Evolutionary conservation across 352 stramenopile species (phyloP).

Genomic region (Phytopythium kandeliae): DNA sequence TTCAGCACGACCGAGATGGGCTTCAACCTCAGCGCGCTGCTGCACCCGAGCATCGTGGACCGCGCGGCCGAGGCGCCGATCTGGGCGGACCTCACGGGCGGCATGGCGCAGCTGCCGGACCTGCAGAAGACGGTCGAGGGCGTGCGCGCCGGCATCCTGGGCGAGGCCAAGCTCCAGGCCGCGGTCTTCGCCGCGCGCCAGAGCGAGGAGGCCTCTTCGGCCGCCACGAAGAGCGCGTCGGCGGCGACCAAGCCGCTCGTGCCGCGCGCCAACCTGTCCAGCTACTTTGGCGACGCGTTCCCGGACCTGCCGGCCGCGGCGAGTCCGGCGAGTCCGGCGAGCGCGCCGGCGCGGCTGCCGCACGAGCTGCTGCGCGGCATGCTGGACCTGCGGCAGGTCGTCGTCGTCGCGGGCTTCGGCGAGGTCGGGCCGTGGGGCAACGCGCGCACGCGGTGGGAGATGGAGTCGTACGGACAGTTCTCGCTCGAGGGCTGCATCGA

Average conservation of each 20-base stretch:
- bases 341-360: conserved; percentile 14
- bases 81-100: conserved; percentile 76
- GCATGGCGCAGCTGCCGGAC: conserved; percentile 70
- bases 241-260: conserved; percentile 21
- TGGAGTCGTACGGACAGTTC: conserved; percentile 88
- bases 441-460: conserved; percentile 84
- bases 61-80: conserved; percentile 64
- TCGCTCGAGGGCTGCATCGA: conserved; percentile 88
- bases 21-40: conserved; percentile 82
- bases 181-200: conserved; percentile 30
- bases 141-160: conserved; percentile 49
- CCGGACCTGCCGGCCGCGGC: conserved; percentile 39
- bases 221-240: conserved; percentile 8
- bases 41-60: conserved; percentile 78
- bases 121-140: conserved; percentile 59
- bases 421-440: conserved; percentile 86
- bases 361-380: conserved; percentile 57
- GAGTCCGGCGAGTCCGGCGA: conserved; percentile 20
- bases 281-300: conserved; percentile 70
- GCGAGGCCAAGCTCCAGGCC: conserved; percentile 50
- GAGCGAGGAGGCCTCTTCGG: conserved; percentile 33
- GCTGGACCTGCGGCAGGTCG: conserved; percentile 77
- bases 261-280: conserved; percentile 61
- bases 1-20: conserved; percentile 87
- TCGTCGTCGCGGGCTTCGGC: conserved; percentile 83